Percentiles rank a stretch among this genome's conserved stretches.
These are phyloP conservation scores for Yamadazyma triangularis DNA, from an alignment of 1,139 yeast species.

Conservation along the genomic window DNA sequence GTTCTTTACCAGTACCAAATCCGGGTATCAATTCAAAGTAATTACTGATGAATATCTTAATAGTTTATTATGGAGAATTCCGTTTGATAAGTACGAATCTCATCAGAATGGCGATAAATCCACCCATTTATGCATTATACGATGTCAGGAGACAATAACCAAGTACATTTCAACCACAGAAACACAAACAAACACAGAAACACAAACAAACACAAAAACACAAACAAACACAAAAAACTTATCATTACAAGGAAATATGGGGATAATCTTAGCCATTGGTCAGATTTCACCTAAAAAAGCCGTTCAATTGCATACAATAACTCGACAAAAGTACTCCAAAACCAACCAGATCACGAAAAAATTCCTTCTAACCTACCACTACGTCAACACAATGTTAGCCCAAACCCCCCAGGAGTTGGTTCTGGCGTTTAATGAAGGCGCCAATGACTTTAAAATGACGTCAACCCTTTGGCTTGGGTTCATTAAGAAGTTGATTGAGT, in stretches of 20 bases:
- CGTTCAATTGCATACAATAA: constrained; percentile 21
- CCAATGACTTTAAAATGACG: constrained; percentile 18
- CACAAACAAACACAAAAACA: no score
- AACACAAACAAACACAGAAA: no score
- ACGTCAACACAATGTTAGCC: constrained; percentile 24
- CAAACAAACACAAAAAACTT: constrained; percentile 9
- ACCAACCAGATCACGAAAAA: constrained; percentile 7
- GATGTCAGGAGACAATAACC: constrained; percentile 30
- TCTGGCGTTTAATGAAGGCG: constrained; percentile 26
- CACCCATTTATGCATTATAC: constrained; percentile 14
- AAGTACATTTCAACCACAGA: constrained; percentile 10
- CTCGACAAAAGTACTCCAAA: constrained; percentile 19
- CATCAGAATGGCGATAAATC: not conserved
- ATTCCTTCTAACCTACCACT: constrained; percentile 19
- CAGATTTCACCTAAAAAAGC: constrained; percentile 23
- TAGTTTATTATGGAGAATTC: constrained; percentile 20
- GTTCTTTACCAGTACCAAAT: constrained; percentile 6
- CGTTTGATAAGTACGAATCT: constrained; percentile 9
- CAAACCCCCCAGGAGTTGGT: constrained; percentile 30
- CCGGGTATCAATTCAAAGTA: constrained; percentile 1
- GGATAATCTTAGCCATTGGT: constrained; percentile 30
- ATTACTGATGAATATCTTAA: constrained; percentile 14
- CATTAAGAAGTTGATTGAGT: constrained; percentile 26
- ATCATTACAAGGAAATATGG: constrained; percentile 33
- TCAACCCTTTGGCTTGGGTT: constrained; percentile 35